Evolutionary conservation across 805 yeast species (phyloP), one percentile per base, ranked within the genome.

Genomic region (Priceomyces fermenticarens): DNA sequence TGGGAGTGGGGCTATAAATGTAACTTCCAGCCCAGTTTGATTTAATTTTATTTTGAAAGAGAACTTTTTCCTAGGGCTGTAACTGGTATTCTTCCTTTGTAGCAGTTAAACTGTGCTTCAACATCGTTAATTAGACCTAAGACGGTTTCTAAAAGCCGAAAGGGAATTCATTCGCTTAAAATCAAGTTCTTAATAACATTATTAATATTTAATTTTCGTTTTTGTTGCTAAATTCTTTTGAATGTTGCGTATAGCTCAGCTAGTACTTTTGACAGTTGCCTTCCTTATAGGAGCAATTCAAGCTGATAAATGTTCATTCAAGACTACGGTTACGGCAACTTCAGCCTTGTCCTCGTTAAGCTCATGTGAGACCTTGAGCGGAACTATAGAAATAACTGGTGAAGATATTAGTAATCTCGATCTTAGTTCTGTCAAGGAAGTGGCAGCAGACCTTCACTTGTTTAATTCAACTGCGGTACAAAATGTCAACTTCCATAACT

Each of bases 341-440:
- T 52, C 68, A 32, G 71, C 62, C 17, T 51, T 66, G 28, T 43
- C 58, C 27, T 50, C 46, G 38, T 53, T 70, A 40, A 62, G 57
- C 44, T 47, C 72, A 9, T 70, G 75, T 52, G 62, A 67, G n/a
- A 69, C 73, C 15, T 58, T 70, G 43, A 65, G 59, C 20, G 75
- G 75, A 38, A 51, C 54, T 37, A 65, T 70, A 40, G 61, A 65
- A 46, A 54, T 70, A 40, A 53, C 62, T 38, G 71, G 70, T 30
- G 62, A 62, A 46, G 62, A 51, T 16, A 40, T 65, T 28, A 57
- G 53, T 14, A 28, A 55, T 10, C 43, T 65, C 36, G 64, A 63
- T 42, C 63, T 65, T 48, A 48, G 58, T 32, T 29, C 43, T 10
- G 66, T 66, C 30, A 39, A 55, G 48, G 51, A 49, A 40, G 49